These are phyloP conservation scores for Pythium dissotocum DNA, from an alignment of 352 stramenopile species.

Conservation along the genomic window DNA sequence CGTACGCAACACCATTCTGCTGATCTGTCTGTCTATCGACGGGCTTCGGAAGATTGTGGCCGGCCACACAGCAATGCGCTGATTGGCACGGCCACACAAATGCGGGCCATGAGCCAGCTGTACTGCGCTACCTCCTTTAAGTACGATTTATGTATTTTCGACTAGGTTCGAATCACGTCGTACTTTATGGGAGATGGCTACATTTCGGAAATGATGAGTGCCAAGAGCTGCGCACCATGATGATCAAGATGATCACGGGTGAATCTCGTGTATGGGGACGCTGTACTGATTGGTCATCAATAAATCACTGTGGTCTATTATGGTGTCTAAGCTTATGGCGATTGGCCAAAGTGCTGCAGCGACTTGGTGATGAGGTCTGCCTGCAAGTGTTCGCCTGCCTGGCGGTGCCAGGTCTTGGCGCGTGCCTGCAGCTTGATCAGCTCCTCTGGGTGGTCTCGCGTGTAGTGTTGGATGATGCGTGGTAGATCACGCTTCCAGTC, in stretches of 20 bases:
- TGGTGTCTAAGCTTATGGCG: not conserved
- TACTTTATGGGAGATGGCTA: slow-evolving; percentile 20
- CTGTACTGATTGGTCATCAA: not conserved
- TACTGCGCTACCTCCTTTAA: slow-evolving; percentile 6
- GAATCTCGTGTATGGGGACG: too few species aligned
- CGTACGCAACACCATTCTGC: slow-evolving; percentile 28
- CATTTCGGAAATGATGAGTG: not conserved
- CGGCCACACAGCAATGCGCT: slow-evolving; percentile 20
- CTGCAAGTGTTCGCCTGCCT: slow-evolving; percentile 47
- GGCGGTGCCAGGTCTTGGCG: slow-evolving; percentile 40
- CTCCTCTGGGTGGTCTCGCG: slow-evolving; percentile 31
- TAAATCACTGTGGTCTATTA: not conserved
- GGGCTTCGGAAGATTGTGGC: slow-evolving; percentile 3
- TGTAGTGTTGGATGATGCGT: slow-evolving; percentile 40
- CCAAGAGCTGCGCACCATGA: too few species aligned
- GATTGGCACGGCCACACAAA: slow-evolving; percentile 21
- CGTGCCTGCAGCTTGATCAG: slow-evolving; percentile 37
- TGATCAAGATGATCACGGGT: too few species aligned
- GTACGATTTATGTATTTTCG: not conserved
- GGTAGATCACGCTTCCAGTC: slow-evolving; percentile 61
- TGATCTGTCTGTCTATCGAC: not conserved
- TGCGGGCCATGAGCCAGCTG: not conserved
- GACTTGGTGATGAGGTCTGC: slow-evolving; percentile 24
- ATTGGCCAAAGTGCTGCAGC: slow-evolving; percentile 7
- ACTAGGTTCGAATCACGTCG: not conserved